phyloP scores from a whole-genome alignment of 2,329 filamentous ascomycete genomes.

The Aspergillus hortae region DNA sequence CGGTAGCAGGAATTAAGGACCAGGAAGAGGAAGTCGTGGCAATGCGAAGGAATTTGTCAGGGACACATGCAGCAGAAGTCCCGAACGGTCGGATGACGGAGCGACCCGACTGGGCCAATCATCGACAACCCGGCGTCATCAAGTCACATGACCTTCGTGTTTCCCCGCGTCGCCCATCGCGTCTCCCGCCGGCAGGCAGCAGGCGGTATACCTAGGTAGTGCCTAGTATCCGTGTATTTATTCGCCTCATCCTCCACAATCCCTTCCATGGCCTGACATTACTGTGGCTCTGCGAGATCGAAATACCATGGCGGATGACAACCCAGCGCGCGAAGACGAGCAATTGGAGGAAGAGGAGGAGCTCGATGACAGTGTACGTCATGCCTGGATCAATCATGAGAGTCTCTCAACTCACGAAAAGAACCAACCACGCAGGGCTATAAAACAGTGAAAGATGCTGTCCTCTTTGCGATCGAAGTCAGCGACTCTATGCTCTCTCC shows the following conservation, averaged over 20 bases:
- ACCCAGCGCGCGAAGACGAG: constrained; percentile 37
- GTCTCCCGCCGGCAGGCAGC: constrained; percentile 13
- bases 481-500: constrained; percentile 78
- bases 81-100: constrained; percentile 17
- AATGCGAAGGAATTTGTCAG: neutral
- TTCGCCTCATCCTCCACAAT: too few relatives aligned
- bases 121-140: constrained; percentile 24
- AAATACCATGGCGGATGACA: constrained; percentile 35
- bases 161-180: constrained; percentile 18
- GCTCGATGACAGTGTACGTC: constrained; percentile 42
- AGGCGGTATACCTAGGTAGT: neutral
- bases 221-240: neutral
- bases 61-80: neutral
- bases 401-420: neutral
- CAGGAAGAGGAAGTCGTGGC: too few relatives aligned
- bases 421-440: constrained; percentile 62
- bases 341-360: constrained; percentile 45
- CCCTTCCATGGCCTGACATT: neutral
- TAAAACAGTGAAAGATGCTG: constrained; percentile 91
- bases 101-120: constrained; percentile 24
- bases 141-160: constrained; percentile 37
- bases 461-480: constrained; percentile 93
- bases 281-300: too few relatives aligned
- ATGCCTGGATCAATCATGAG: neutral
- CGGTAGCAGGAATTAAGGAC: neutral